These are phyloP conservation scores for Prosopis cineraria DNA, from an alignment of 306 rosid species.

Conservation along the genomic window DNA sequence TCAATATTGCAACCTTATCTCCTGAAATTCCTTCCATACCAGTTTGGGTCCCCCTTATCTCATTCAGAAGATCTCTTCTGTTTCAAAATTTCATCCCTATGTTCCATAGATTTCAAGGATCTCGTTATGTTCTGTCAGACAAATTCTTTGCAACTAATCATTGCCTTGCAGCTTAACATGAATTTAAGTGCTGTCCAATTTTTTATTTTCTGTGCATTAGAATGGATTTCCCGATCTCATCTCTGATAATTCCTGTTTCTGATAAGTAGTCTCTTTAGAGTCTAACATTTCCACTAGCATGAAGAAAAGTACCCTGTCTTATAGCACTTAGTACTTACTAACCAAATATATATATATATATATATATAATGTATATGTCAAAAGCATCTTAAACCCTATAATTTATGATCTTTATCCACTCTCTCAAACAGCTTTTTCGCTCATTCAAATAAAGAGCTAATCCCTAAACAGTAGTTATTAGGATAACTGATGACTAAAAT, in stretches of 20 bases:
- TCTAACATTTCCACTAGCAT: neutral
- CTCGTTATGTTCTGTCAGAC: neutral
- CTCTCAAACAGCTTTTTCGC: neutral
- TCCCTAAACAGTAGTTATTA: too few relatives aligned
- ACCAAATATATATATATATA: too few relatives aligned
- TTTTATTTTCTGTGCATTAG: neutral
- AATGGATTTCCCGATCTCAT: neutral
- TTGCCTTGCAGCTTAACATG: neutral
- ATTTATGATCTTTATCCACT: neutral
- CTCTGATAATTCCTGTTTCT: neutral
- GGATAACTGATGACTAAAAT: neutral
- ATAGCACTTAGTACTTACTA: neutral
- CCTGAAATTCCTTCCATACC: neutral
- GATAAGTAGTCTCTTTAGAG: neutral
- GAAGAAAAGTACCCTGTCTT: neutral
- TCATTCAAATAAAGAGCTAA: neutral
- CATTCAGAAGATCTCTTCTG: neutral
- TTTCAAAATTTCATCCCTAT: neutral
- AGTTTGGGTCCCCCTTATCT: neutral
- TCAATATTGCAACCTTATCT: neutral
- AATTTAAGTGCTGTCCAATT: neutral
- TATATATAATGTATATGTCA: neutral
- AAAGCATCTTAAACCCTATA: neutral
- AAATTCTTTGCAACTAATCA: neutral
- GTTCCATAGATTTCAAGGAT: neutral